A percentile compares a stretch with the other conserved stretches of the same genome.
phyloP scores from a whole-genome alignment of 345 rosid species.

The Corchorus capsularis region DNA sequence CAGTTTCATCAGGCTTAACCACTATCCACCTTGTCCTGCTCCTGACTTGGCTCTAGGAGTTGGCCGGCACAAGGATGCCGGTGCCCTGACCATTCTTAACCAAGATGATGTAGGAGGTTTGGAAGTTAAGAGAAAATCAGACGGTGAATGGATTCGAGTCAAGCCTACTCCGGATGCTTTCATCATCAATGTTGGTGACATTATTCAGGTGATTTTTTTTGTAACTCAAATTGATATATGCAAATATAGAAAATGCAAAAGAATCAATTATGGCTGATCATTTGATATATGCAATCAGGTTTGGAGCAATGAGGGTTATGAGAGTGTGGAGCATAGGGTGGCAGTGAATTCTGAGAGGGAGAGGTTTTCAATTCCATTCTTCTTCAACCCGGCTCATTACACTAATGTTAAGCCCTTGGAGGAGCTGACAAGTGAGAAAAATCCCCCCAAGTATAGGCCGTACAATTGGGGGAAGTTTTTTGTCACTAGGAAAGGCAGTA shows the following conservation, averaged over 20 bases:
- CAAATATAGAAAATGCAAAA: too few species aligned
- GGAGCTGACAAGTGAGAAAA: conserved; percentile 45
- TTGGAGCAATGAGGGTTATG: conserved; percentile 68
- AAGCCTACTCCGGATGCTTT: conserved; percentile 56
- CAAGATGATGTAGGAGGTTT: conserved; percentile 87
- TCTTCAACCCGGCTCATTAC: conserved; percentile 58
- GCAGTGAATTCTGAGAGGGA: conserved; percentile 59
- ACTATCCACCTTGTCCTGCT: conserved; percentile 82
- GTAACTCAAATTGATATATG: neutral
- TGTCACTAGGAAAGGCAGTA: conserved; percentile 56
- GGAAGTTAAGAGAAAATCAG: conserved; percentile 65
- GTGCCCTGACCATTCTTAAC: conserved; percentile 68
- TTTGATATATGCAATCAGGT: conserved; percentile 37
- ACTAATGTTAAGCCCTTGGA: conserved; percentile 55
- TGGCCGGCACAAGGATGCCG: conserved; percentile 81
- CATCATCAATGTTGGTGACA: conserved; percentile 79
- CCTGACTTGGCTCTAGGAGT: conserved; percentile 86
- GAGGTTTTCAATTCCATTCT: conserved; percentile 62
- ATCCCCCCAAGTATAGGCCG: conserved; percentile 49
- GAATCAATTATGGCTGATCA: neutral
- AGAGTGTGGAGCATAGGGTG: conserved; percentile 80
- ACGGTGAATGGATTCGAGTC: conserved; percentile 72
- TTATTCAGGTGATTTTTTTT: conserved; percentile 47
- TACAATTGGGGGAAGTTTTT: conserved; percentile 73
- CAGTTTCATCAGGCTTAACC: conserved; percentile 62